Base-by-base conservation (phyloP, 208 protist genomes). In the Herpetomonas samuelpessoai region DNA sequence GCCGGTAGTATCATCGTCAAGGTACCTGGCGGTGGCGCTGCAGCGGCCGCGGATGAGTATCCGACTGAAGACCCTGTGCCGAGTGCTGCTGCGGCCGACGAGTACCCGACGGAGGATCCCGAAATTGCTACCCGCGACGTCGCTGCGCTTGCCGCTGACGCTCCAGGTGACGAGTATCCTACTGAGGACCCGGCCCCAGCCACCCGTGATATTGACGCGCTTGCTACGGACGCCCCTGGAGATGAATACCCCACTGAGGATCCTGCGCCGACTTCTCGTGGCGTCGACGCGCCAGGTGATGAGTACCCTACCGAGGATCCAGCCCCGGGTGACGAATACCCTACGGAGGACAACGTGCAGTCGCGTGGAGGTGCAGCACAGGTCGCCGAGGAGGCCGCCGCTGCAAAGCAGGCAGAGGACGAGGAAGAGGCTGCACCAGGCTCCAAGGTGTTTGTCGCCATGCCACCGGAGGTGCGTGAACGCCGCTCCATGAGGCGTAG, bases 391-490 rank as follows among this genome's bases (percentile, higher is more conserved):
- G 35, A 41, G 10, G 35, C 7, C 10, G 7, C 7, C 35, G 10
- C 35, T 7, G 16, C 35, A 16, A 16, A 41, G 35, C 10, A 41
- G 35, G 10, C 35, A 41, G 35, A 7, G 16, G 35, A 41, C 16
- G 35, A 41, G 35, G 35, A 41, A 7, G 16, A 41, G 35, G 35
- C 35, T 7, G 16, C 35, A 18, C 35, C 10, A 7, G 35, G 35
- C 35, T 41, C 35, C 10, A 41, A 7, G 7, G 50, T 55, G 25
- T 35, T 55, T 24, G 25, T 55, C 9, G n/a, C 50, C 50, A 55
- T 55, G 50, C 50, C 50, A n/a, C 25, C 26, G 10, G 50, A 55
- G 6, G 50, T 55, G 4, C 50, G 50, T 55, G 22, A 12, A 16
- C 35, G 35, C 27, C 50, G 25, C 9, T 55, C 50, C 31, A 10